Conservation (phyloP, 2,329 filamentous ascomycete species). For the Apiospora hydei region DNA sequence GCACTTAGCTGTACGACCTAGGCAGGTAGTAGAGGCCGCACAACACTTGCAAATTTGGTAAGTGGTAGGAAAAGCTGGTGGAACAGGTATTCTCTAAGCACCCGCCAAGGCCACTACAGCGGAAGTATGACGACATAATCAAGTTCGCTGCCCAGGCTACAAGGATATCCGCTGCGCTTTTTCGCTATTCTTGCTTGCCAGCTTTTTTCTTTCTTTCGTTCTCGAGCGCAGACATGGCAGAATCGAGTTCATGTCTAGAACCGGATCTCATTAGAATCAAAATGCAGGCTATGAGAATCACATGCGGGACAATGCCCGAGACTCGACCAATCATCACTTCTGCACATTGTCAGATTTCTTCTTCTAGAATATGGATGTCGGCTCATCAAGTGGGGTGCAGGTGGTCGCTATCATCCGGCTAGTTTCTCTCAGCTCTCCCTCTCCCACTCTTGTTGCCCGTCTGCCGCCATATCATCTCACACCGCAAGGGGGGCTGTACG, state of each 20-base stretch:
- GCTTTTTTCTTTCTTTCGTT: not conserved
- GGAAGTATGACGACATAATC: conserved; percentile 1
- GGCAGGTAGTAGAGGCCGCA: not conserved
- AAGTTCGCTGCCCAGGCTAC: not conserved
- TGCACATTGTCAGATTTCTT: conserved; percentile 14
- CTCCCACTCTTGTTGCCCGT: not conserved
- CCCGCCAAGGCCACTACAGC: not conserved
- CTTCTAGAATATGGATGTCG: conserved; percentile 20
- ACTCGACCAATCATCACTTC: not conserved
- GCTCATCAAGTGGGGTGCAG: conserved; percentile 12
- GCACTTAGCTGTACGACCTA: not conserved
- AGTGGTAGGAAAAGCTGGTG: not conserved
- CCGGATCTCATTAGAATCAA: not conserved
- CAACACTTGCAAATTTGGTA: not conserved
- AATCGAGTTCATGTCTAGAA: conserved; percentile 10
- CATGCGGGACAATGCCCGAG: conserved; percentile 9
- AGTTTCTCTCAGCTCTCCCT: not conserved
- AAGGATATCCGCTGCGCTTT: not conserved
- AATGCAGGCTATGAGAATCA: conserved; percentile 11
- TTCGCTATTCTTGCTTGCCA: not conserved
- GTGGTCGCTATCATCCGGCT: conserved; percentile 19
- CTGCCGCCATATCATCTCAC: conserved; percentile 5
- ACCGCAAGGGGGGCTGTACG: conserved; percentile 22
- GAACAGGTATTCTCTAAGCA: not conserved
- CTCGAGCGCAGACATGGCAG: not conserved